Base-by-base conservation (phyloP, 2,329 filamentous ascomycete genomes). In the Alternaria consortialis region DNA sequence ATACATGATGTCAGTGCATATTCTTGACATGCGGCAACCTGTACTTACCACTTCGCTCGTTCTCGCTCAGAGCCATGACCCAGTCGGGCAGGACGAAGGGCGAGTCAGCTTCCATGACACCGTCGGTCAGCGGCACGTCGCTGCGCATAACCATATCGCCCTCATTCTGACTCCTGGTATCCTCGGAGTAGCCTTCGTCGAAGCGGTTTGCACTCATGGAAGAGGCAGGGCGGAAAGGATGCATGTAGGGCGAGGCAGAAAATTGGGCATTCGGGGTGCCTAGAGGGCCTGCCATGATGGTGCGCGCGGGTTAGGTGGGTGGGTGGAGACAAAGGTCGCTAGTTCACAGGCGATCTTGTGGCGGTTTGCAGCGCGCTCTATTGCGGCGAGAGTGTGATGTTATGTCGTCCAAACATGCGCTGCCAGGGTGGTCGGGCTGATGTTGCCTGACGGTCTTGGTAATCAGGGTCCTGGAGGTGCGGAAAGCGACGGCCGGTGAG, bases 101-200 rank as follows among this genome's bases (percentile, higher is more conserved):
- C 50, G 66, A 27, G 50, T 73, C 71, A 12, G 72, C 65, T 23
- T 76, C 72, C 58, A 72, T 64, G 63, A 80, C 78, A 47, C 74
- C 67, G 42, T 77, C 72, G 23, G 76, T 76, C 31, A 76, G 66
- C 34, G 66, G 66, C 40, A 68, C 66, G 60, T 80, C 80, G 25
- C 71, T 70, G 56, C 77, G 69, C 75, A 79, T 76, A 42, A 77
- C 68, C 68, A 75, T 72, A 51, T 83, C 81, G 66, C 77, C 78
- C 36, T 77, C 81, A 58, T 73, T 77, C 65, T 82, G 80, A 65
- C 82, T 87, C 62, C 82, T 79, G 3, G 85, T 86, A 50, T 94
- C 91, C 76, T 95, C 92, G 6, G 92, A 94, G 77, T 95, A 96
- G 72, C 93, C 93, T 81, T 96, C 93, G 81, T 96, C 92, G 60